Evolutionary conservation across 2,329 filamentous ascomycete genomes (phyloP), one percentile per base, ranked within the genome.

Genomic region (Onygenales sp.): DNA sequence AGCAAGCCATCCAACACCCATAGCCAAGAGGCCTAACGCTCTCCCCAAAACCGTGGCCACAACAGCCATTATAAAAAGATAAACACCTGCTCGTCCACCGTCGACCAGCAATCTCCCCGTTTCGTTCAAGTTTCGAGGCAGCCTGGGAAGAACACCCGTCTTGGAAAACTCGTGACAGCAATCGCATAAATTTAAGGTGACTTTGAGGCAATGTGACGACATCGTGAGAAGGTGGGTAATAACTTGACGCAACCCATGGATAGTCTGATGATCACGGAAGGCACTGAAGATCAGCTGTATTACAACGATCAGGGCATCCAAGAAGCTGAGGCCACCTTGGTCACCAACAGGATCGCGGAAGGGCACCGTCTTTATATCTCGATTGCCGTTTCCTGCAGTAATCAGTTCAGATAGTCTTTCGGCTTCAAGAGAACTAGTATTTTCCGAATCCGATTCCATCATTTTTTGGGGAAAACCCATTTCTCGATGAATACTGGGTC

Each of bases 1-100:
- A 10, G 67, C 50, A 32, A 71, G 57, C 69, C 69, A 72, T 17
- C 61, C 64, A 4, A 63, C 64, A 36, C 70, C 52, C 17, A 69
- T 58, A 41, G 68, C 60, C 42, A 69, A 51, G 35, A 69, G 69
- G 2, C 63, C 60, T 3, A 64, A 63, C 48, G 60, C 58, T 14
- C 66, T 64, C 2, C 63, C 60, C 4, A 71, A 47, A 2, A 70
- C 21, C 51, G 69, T 57, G 36, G 64, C 59, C 3, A 65, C 56
- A 46, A 68, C 66, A 0, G 62, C 66, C 33, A 72, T 59, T 39
- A 67, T 56, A 8, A 65, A 56, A 41, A 71, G 56, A 54, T 71
- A 70, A 9, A 69, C 53, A 45, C 63, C 44, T 7, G 66, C 66
- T 54, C 67, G 67, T 2, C 65, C 61, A 14, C 69, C 39, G 13